Percentiles rank a stretch among this genome's conserved stretches.
Conservation (phyloP, 768 basidiomycete species). For the Clavulina sp. region DNA sequence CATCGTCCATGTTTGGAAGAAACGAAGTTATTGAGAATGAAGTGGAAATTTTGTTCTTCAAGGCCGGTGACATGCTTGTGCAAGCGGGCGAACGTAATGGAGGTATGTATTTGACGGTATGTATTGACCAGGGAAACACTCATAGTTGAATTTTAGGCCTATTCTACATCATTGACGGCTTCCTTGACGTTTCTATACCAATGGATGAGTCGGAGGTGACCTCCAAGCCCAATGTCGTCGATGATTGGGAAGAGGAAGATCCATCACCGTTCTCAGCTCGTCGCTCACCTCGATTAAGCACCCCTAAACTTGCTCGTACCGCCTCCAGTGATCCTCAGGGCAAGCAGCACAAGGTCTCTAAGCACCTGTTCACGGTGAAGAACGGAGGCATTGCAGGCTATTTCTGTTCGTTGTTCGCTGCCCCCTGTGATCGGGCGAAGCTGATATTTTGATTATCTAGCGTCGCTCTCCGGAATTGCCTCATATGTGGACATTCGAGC, state of each 20-base stretch:
- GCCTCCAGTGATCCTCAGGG: no score
- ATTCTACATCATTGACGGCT: constrained; percentile 92
- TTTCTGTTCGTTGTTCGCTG: constrained; percentile 36
- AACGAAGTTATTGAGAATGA: constrained; percentile 78
- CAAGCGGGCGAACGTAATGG: constrained; percentile 81
- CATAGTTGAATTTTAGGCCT: constrained; percentile 30
- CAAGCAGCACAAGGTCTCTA: constrained; percentile 24
- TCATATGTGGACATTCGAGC: constrained; percentile 95
- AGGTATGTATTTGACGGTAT: constrained; percentile 26
- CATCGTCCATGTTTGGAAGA: constrained; percentile 37
- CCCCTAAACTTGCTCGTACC: background rate
- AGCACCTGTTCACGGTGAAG: constrained; percentile 83
- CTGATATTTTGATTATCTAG: constrained; percentile 21
- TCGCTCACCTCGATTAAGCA: background rate
- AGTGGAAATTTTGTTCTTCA: constrained; percentile 87
- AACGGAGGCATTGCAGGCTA: constrained; percentile 97
- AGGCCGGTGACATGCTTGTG: constrained; percentile 69
- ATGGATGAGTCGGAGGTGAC: constrained; percentile 18
- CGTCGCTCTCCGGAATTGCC: constrained; percentile 76
- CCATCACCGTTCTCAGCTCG: background rate
- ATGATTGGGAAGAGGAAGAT: background rate
- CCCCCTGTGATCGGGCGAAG: background rate
- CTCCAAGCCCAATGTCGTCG: background rate
- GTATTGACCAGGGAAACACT: background rate
- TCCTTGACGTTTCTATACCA: constrained; percentile 79